Percentiles rank a stretch among this genome's conserved stretches.
Conservation (phyloP, 306 rosid genomes). For the Cucumis hystrix region DNA sequence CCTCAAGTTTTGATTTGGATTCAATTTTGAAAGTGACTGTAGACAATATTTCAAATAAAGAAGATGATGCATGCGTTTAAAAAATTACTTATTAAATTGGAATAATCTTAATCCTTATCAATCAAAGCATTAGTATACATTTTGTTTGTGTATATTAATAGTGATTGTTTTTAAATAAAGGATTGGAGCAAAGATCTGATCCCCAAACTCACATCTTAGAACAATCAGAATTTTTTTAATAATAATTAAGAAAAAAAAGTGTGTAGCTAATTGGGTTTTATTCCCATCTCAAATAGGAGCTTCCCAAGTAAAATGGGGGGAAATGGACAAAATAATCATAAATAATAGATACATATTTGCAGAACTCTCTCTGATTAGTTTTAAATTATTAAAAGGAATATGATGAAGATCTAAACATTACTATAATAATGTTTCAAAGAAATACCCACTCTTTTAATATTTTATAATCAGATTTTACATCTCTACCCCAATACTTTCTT, state of each 20-base stretch:
- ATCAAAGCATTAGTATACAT: neutral
- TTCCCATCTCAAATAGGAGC: neutral
- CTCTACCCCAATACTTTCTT: neutral
- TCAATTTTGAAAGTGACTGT: no score
- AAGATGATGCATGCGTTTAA: no score
- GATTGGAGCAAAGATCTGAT: neutral
- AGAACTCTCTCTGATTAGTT: neutral
- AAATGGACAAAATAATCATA: neutral
- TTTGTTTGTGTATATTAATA: neutral
- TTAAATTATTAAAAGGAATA: neutral
- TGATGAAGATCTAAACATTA: neutral
- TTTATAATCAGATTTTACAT: neutral
- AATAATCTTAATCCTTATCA: no score
- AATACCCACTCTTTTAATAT: neutral
- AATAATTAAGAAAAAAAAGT: no score
- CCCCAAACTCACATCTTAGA: neutral
- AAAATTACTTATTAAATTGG: no score
- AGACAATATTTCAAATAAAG: no score
- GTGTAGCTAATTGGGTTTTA: neutral
- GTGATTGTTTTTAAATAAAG: neutral
- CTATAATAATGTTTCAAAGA: neutral
- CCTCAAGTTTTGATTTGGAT: no score
- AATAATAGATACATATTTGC: neutral
- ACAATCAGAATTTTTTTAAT: no score
- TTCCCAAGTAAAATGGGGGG: neutral